Evolutionary conservation across 2,329 filamentous ascomycete genomes (phyloP).

Genomic region (Huntiella omanensis): DNA sequence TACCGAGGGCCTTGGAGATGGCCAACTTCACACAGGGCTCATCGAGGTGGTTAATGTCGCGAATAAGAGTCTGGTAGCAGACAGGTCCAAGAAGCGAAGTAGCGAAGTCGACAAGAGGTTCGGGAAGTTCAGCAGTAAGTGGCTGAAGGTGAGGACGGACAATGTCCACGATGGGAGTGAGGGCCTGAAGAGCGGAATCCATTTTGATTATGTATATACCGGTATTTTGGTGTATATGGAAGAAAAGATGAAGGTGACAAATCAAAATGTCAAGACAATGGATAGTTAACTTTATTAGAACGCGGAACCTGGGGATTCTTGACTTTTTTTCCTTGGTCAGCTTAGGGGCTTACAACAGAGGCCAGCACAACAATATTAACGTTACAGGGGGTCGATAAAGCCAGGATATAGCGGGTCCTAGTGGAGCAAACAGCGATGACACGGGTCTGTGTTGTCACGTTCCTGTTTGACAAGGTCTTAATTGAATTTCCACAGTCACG

Average conservation of each 20-base stretch:
- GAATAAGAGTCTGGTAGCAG: constrained; percentile 74
- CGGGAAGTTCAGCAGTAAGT: constrained; percentile 54
- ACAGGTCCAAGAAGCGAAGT: constrained; percentile 60
- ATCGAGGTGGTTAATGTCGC: constrained; percentile 64
- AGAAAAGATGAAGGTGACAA: too few species aligned
- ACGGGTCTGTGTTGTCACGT: neutral
- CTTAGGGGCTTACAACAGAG: too few species aligned
- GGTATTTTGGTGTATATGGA: too few species aligned
- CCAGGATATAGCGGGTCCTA: too few species aligned
- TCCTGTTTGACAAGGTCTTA: neutral
- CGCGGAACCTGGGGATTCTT: too few species aligned
- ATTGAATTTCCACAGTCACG: too few species aligned
- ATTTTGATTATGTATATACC: neutral
- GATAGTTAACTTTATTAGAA: too few species aligned
- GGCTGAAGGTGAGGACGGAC: constrained; percentile 44
- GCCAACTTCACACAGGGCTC: constrained; percentile 71
- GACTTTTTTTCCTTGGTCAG: too few species aligned
- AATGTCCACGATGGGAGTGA: constrained; percentile 34
- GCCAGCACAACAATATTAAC: too few species aligned
- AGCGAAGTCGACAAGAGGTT: constrained; percentile 54
- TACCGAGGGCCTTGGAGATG: constrained; percentile 78
- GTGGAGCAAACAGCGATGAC: too few species aligned
- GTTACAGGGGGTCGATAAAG: too few species aligned
- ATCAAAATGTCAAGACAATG: too few species aligned
- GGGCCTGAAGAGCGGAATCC: constrained; percentile 7